Evolutionary conservation across 2,329 filamentous ascomycete species (phyloP).

Genomic region (Aspergillus sojae): DNA sequence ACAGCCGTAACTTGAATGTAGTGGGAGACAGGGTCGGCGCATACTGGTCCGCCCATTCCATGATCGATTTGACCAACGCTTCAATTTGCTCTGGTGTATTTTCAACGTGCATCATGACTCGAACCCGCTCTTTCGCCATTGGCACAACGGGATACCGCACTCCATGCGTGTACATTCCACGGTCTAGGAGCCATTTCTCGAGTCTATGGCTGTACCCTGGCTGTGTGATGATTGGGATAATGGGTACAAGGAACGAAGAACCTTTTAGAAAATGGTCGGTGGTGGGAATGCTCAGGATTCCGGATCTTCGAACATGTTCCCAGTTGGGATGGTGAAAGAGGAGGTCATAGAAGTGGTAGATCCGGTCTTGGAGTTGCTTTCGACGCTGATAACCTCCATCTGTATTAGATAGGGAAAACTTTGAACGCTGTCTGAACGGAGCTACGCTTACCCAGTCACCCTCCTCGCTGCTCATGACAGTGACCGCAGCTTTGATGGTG

Average conservation of each 20-base stretch:
- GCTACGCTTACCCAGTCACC: conserved; percentile 2
- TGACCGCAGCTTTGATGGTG: conserved; percentile 6
- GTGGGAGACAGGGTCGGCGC: neutral
- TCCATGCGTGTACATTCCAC: neutral
- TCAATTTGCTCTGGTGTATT: conserved; percentile 10
- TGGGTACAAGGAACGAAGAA: neutral
- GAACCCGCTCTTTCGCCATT: conserved; percentile 4
- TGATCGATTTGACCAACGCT: neutral
- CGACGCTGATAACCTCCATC: conserved; percentile 1
- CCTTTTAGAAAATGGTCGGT: neutral
- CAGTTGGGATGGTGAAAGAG: conserved; percentile 2
- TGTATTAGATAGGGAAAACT: neutral
- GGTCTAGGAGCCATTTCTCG: neutral
- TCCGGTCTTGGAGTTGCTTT: neutral
- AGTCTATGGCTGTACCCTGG: neutral
- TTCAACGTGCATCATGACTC: conserved; percentile 12
- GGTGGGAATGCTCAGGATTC: neutral
- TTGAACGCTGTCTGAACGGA: neutral
- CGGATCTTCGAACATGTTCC: neutral
- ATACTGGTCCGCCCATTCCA: conserved; percentile 9
- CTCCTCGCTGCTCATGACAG: conserved; percentile 3
- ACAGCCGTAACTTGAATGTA: neutral
- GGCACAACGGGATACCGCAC: conserved; percentile 12
- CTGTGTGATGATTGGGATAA: conserved; percentile 7
- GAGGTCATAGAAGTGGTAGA: conserved; percentile 1